A percentile compares a stretch with the other conserved stretches of the same genome.
These are phyloP conservation scores for Cercospora beticola DNA, from an alignment of 2,329 filamentous ascomycete genomes.

Conservation along the genomic window DNA sequence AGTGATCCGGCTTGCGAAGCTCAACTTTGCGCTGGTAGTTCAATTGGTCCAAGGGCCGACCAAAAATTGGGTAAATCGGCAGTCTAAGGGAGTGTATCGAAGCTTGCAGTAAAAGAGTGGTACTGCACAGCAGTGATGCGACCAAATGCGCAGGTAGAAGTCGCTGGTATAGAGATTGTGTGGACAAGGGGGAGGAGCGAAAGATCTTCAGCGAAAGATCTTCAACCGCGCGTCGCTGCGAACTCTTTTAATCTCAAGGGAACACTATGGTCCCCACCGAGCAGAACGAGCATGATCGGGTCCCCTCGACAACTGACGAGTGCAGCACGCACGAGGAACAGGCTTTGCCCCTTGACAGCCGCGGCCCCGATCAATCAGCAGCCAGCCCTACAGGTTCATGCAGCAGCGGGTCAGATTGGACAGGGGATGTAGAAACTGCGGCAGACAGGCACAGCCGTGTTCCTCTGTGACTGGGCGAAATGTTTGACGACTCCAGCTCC, in stretches of 20 bases:
- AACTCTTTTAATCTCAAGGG: constrained; percentile 37
- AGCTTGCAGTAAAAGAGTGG: constrained; percentile 35
- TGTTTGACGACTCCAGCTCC: neutral
- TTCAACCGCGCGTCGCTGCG: constrained; percentile 34
- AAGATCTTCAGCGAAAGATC: constrained; percentile 12
- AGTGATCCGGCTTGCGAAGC: neutral
- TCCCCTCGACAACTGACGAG: constrained; percentile 11
- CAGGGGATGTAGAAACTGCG: constrained; percentile 3
- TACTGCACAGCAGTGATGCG: constrained; percentile 39
- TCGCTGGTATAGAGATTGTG: constrained; percentile 28
- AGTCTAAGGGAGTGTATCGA: constrained; percentile 28
- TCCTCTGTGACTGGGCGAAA: constrained; percentile 5
- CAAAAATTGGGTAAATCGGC: constrained; percentile 25
- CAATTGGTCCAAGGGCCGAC: neutral
- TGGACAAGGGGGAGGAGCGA: constrained; percentile 22
- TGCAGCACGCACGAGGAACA: constrained; percentile 22
- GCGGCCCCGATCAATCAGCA: constrained; percentile 17
- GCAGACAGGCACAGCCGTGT: constrained; percentile 5
- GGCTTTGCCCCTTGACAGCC: constrained; percentile 22
- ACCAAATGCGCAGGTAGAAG: constrained; percentile 32
- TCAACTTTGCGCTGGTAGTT: neutral
- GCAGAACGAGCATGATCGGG: constrained; percentile 14
- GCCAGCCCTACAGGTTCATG: constrained; percentile 12
- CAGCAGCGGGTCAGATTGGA: neutral
- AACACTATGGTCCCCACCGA: constrained; percentile 10